Base-by-base conservation (phyloP, 768 basidiomycete genomes). In the Porpolomopsis calyptriformis region DNA sequence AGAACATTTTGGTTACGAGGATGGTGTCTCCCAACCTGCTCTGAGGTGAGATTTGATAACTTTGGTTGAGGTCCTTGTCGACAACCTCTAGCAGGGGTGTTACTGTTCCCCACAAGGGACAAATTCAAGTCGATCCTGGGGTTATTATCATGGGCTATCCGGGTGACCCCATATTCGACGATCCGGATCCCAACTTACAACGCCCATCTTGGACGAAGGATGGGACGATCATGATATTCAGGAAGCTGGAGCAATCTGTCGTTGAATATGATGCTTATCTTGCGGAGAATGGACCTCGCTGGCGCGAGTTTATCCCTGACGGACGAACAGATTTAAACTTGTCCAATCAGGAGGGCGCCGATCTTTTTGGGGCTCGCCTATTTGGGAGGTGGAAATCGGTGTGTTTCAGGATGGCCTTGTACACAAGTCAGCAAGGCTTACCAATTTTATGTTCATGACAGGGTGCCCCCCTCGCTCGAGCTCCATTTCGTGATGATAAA, bases 201-300 rank as follows among this genome's bases (percentile, higher is more conserved):
- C 60, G 63, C 2, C 65, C 64, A 2, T 33, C 23, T 4, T 68
- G 61, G 58, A 53, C 59, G 0, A 64, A 60, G 44, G 61, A 66
- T 39, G 65, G 65, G 1, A 56, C 64, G 0, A 56, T 68, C 37
- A 53, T 69, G 53, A 63, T 61, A 4, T 64, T 62, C 50, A 52
- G 64, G 33, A 56, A 65, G 29, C 53, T 69, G 1, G 55, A 64
- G 27, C 65, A 67, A 45, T 46, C 56, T 47, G 59, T 66, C 1
- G 52, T 55, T 2, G 53, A 53, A 18, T 62, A 62, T 43, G 46
- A 62, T 18, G 26, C 52, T 4, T 62, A 52, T 34, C 12, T 53
- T 6, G 24, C 49, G 18, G 37, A 33, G 3, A 47, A 50, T n/a
- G n/a, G n/a, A n/a, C n/a, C n/a, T n/a, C n/a, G n/a, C n/a, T n/a